Evolutionary conservation across 768 basidiomycete species (phyloP).

Genomic region (Asterophora lycoperdoides): DNA sequence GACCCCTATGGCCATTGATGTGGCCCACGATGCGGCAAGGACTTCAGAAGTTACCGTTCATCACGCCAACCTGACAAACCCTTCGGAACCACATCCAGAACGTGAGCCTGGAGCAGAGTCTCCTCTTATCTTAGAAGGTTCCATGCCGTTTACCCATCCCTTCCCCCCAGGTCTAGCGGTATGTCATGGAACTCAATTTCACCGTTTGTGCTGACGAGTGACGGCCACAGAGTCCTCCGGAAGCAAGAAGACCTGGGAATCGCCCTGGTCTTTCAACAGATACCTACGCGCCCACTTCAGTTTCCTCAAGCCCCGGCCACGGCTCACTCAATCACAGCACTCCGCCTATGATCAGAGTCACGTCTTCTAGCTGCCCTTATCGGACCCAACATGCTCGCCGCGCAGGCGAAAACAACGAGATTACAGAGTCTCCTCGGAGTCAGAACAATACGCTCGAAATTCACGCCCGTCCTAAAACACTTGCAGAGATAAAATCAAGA

Average conservation of each 20-base stretch:
- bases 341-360: constrained; percentile 17
- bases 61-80: background rate
- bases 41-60: background rate
- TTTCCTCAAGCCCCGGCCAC: constrained; percentile 7
- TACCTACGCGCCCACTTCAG: constrained; percentile 12
- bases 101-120: background rate
- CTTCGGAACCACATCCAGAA: background rate
- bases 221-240: constrained; percentile 2
- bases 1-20: background rate
- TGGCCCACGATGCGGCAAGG: background rate
- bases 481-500: constrained; percentile 34
- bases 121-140: background rate
- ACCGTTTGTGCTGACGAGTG: background rate
- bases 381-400: background rate
- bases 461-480: constrained; percentile 25
- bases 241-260: constrained; percentile 2
- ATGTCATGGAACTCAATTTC: constrained; percentile 1
- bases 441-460: constrained; percentile 3
- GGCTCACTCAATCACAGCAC: constrained; percentile 1
- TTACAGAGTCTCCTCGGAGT: background rate
- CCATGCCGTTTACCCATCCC: constrained; percentile 5
- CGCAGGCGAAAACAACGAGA: background rate
- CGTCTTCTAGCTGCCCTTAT: constrained; percentile 17
- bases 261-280: constrained; percentile 18
- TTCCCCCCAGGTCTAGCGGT: constrained; percentile 27